Conservation (phyloP, 2,329 filamentous ascomycete genomes). For the Penicillium thymicola region DNA sequence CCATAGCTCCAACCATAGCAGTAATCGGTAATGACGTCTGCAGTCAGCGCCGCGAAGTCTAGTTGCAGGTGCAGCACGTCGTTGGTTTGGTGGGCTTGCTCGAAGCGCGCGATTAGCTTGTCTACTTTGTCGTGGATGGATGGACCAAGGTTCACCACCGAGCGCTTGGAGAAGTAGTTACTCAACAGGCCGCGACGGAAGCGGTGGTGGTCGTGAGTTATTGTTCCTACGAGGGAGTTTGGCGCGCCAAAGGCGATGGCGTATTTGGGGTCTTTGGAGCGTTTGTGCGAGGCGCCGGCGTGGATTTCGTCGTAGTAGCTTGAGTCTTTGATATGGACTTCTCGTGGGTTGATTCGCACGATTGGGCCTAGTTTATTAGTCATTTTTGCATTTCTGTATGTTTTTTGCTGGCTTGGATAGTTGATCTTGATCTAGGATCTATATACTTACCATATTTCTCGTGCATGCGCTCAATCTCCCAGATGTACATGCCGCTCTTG, state of each 20-base stretch:
- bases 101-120: conserved; percentile 27
- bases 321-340: conserved; percentile 39
- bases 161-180: conserved; percentile 46
- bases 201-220: conserved; percentile 43
- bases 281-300: conserved; percentile 15
- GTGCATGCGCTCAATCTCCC: conserved; percentile 31
- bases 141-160: conserved; percentile 37
- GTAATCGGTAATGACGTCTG: conserved; percentile 41
- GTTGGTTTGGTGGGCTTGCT: conserved; percentile 12
- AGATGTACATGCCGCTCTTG: conserved; percentile 29
- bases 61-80: conserved; percentile 23
- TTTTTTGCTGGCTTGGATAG: background rate
- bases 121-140: conserved; percentile 37
- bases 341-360: conserved; percentile 37
- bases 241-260: conserved; percentile 19
- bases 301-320: conserved; percentile 37
- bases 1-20: conserved; percentile 35
- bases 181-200: conserved; percentile 41
- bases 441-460: conserved; percentile 31
- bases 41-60: conserved; percentile 30
- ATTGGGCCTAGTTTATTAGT: conserved; percentile 30
- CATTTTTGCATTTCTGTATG: too few species aligned
- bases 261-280: conserved; percentile 21
- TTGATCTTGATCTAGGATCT: background rate
- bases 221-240: conserved; percentile 30